Evolutionary conservation across 1,284 basidiomycete species (phyloP).

Genomic region (Moniliella sp.): DNA sequence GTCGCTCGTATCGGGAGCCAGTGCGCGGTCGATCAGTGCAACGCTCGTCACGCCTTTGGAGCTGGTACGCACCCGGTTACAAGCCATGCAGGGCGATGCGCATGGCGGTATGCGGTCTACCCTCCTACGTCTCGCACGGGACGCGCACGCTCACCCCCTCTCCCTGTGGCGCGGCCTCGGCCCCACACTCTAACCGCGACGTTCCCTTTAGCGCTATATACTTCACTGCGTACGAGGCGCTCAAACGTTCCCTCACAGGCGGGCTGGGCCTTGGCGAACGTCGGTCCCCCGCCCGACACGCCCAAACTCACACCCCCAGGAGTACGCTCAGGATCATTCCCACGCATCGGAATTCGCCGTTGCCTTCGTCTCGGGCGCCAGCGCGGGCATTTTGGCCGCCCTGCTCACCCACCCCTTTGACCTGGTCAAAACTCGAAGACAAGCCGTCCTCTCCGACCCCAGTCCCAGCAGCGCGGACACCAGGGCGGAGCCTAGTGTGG

Average conservation of each 20-base stretch:
- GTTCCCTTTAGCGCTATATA: conserved; percentile 89
- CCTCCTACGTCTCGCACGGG: conserved; percentile 9
- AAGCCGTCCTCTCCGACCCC: conserved; percentile 33
- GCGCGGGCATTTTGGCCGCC: conserved; percentile 45
- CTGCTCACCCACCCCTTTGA: conserved; percentile 84
- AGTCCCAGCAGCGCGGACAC: not conserved
- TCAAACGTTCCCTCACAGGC: conserved; percentile 28
- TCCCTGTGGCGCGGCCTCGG: conserved; percentile 75
- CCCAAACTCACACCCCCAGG: too few relatives aligned
- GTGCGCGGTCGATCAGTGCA: conserved; percentile 59
- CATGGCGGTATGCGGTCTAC: conserved; percentile 10
- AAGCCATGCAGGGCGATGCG: conserved; percentile 34
- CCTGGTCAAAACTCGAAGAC: conserved; percentile 77
- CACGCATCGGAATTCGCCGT: conserved; percentile 48
- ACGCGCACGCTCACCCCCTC: conserved; percentile 39
- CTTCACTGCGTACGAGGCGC: conserved; percentile 42
- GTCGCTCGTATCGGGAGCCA: conserved; percentile 59
- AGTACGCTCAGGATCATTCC: too few relatives aligned
- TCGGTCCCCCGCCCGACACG: conserved; percentile 38
- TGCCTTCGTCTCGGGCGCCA: conserved; percentile 60
- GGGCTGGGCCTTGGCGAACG: conserved; percentile 35
- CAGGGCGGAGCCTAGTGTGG: not conserved
- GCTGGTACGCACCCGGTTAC: conserved; percentile 75
- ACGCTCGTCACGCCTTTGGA: conserved; percentile 70
- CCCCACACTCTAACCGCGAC: conserved; percentile 79